Base-by-base conservation (phyloP, 2,329 filamentous ascomycete genomes). In the Torrubiella hemipterigena region DNA sequence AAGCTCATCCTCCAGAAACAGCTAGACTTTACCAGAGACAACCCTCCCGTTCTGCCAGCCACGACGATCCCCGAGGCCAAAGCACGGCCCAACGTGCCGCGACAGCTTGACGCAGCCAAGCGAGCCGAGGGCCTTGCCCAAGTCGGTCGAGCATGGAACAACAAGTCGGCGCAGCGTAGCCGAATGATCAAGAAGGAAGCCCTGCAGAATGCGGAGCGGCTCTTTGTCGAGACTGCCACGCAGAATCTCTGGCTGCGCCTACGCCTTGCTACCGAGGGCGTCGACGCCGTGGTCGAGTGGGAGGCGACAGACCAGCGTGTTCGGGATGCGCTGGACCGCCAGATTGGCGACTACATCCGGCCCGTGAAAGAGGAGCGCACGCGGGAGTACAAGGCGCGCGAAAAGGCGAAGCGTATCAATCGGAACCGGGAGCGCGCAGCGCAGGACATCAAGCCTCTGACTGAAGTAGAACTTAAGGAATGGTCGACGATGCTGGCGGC, bases 101-200 rank as follows among this genome's bases (percentile, higher is more conserved):
- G n/a, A n/a, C n/a, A n/a, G n/a, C n/a, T n/a, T n/a, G n/a, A n/a
- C n/a, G n/a, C n/a, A n/a, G n/a, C n/a, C n/a, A n/a, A n/a, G n/a
- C n/a, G n/a, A n/a, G n/a, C n/a, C n/a, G n/a, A 6, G 22, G 22
- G 14, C 6, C 12, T n/a, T 11, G 22, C 5, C 22, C 12, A 11
- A 14, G 28, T 48, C 2, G 49, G 56, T 13, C 44, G 50, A 3
- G 35, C 45, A 25, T 43, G 56, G 5, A 61, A 61, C 43, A 60
- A 58, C 36, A 35, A 42, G 21, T 52, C 58, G 1, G 58, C 58
- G 16, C 55, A 52, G 38, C 51, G 55, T 32, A 53, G 48, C 9
- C 47, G 58, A 1, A 37, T 47, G 14, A 40, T 45, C 14, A 45
- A 54, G 1, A 33, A 50, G 17, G 54, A 56, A 30, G 35, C 41